Base-by-base conservation (phyloP, 306 rosid genomes). In the Corylus heterophylla region DNA sequence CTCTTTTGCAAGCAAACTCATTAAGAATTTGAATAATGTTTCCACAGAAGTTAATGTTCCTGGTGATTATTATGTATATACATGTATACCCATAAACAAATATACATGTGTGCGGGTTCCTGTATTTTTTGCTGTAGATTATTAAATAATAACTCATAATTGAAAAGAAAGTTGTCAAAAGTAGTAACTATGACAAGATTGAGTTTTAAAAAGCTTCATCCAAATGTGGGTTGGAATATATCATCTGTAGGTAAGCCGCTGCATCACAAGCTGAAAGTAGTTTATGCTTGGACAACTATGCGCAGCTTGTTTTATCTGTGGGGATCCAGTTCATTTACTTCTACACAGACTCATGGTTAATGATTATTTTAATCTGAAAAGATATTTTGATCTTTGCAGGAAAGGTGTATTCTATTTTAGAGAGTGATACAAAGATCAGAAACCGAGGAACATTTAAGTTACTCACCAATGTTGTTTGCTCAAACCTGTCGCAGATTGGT, bases 401-500 rank as follows among this genome's bases (percentile, higher is more conserved):
- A 73, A 78, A 79, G 5, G 74, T 76, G 47, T 59, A 79, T 79
- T 35, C 83, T 75, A 86, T 73, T 84, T 61, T 59, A 22, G 87
- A 79, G 84, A 82, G 79, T 81, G 89, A 74, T 31, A 49, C 81
- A 70, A 66, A 68, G 66, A 69, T 47, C 29, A 70, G 83, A 66
- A 87, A 27, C 61, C 56, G 62, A 29, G 76, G 63, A 79, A 83
- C 86, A 29, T 87, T 79, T 72, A 92, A 79, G 88, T 79, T 80
- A 18, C 61, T 91, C 81, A 89, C 88, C 13, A 42, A 75, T 54
- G 45, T 80, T 71, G 63, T 90, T 54, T 90, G 89, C 81, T 84
- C 90, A 54, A 85, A 74, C 78, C 78, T 91, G 74, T 77, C 76
- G 22, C 91, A 87, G 89, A 89, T 95, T 78, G 98, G 98, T 64